phyloP scores from a whole-genome alignment of 1,284 basidiomycete species.

The Trametes versicolor region DNA sequence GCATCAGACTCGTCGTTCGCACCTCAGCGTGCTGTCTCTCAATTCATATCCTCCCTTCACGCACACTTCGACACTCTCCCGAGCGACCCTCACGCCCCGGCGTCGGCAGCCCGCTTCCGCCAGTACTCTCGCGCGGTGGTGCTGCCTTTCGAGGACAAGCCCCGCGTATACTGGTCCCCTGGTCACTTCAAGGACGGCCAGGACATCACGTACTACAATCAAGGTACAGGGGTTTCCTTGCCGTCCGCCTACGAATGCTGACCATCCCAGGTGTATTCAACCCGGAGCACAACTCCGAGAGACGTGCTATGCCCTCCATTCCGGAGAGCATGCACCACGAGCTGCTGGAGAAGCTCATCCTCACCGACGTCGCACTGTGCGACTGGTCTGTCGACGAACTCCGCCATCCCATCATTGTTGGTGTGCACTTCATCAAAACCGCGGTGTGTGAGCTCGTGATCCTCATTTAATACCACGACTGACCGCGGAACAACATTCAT shows the following conservation, averaged over 20 bases:
- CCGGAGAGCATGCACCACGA: too few relatives aligned
- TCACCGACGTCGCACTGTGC: slow-evolving; percentile 13
- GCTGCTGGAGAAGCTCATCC: slow-evolving; percentile 9
- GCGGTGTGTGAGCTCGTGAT: too few relatives aligned
- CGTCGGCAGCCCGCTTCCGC: slow-evolving; percentile 6
- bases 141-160: slow-evolving; percentile 13
- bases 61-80: slow-evolving; percentile 5
- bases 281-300: slow-evolving; percentile 9
- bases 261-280: slow-evolving; percentile 10
- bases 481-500: too few relatives aligned
- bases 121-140: slow-evolving; percentile 14
- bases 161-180: slow-evolving; percentile 12
- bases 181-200: slow-evolving; percentile 2
- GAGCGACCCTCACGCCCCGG: slow-evolving; percentile 8
- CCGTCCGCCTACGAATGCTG: too few relatives aligned
- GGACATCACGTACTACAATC: slow-evolving; percentile 16
- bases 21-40: too few relatives aligned
- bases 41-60: too few relatives aligned
- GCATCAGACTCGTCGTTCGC: too few relatives aligned
- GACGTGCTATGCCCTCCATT: too few relatives aligned
- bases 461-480: too few relatives aligned
- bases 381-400: slow-evolving; percentile 19
- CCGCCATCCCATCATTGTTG: slow-evolving; percentile 12
- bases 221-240: slow-evolving; percentile 1
- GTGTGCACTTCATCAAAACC: too few relatives aligned